Conservation (phyloP, 495 filamentous ascomycete species). For the Penicillium bovifimosum region DNA sequence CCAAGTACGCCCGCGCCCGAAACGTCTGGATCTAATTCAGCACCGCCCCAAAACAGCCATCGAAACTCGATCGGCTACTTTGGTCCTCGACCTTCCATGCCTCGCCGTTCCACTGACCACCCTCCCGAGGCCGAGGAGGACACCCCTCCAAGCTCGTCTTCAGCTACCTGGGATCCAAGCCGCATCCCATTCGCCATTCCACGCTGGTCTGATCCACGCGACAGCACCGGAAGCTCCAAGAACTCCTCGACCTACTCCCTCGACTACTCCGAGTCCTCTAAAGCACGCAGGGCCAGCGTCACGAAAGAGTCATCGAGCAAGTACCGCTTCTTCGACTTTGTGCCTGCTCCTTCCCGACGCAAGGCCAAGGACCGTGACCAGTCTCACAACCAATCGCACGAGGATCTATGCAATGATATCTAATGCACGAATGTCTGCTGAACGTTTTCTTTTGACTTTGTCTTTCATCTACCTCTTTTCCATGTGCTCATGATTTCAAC, state of each 20-base stretch:
- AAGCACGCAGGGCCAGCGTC: conserved; percentile 39
- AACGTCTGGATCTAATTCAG: conserved; percentile 35
- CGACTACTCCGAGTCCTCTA: conserved; percentile 37
- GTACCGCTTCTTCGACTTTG: conserved; percentile 46
- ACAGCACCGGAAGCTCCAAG: conserved; percentile 45
- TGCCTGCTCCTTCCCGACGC: conserved; percentile 38
- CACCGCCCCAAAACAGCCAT: conserved; percentile 26
- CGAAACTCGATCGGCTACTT: conserved; percentile 46
- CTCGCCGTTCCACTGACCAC: conserved; percentile 41
- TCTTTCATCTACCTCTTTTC: conserved; percentile 8
- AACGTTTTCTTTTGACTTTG: conserved; percentile 9
- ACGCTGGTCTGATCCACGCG: conserved; percentile 42
- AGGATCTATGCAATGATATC: conserved; percentile 36
- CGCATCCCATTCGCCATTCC: conserved; percentile 39
- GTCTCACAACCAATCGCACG: conserved; percentile 34
- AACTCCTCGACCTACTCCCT: conserved; percentile 46
- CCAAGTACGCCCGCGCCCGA: conserved; percentile 40
- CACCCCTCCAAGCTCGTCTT: conserved; percentile 49
- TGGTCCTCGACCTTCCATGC: conserved; percentile 32
- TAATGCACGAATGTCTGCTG: conserved; percentile 14
- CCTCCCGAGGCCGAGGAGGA: conserved; percentile 38
- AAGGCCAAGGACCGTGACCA: conserved; percentile 43
- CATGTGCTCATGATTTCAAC: conserved; percentile 38
- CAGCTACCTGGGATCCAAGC: conserved; percentile 46
- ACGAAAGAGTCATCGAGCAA: conserved; percentile 43